Evolutionary conservation across 768 basidiomycete species (phyloP), one percentile per base, ranked within the genome.

Genomic region (Pleurotus platypus): DNA sequence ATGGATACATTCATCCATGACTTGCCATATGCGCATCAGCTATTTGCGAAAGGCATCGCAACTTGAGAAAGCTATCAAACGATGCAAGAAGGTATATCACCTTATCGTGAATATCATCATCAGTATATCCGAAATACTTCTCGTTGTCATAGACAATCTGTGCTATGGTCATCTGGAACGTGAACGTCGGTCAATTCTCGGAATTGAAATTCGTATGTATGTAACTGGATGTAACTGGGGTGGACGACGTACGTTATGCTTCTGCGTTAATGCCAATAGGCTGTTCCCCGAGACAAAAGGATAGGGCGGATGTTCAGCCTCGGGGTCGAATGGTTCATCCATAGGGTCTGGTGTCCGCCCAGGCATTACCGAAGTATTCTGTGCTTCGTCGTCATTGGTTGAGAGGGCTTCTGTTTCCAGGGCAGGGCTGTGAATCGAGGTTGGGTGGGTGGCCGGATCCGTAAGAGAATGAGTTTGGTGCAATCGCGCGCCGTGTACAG

Each of bases 111-210:
- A 94, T 89, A 7, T 92, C 86, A 18, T 83, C 82, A 49, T 90
- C 84, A 2, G 84, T 83, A 57, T 88, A 81, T 13, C 91, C 89
- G 64, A 91, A 94, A 59, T 78, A 84, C 63, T 83, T 81, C 70
- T 97, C 94, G 65, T 97, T 97, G 70, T 95, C 90, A 67, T 92
- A 90, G 1, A 96, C 92, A 49, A 94, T 88, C 72, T 96, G 94
- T 8, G 94, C 92, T 62, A 96, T 94, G 2, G 92, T 93, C 79
- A 94, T 82, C 93, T 95, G 63, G 30, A 53, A 58, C 27, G 43
- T 55, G 26, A 59, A 61, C 37, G 61, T 35, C 30, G 30, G 30
- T 35, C 30, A 35, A 35, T 35, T 35, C 9, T 35, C 30, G 30
- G 30, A 4, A 35, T 35, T 30, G 30, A 35, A 35, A 35, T 35